Base-by-base conservation (phyloP, 768 basidiomycete genomes). In the Russula olivacea region DNA sequence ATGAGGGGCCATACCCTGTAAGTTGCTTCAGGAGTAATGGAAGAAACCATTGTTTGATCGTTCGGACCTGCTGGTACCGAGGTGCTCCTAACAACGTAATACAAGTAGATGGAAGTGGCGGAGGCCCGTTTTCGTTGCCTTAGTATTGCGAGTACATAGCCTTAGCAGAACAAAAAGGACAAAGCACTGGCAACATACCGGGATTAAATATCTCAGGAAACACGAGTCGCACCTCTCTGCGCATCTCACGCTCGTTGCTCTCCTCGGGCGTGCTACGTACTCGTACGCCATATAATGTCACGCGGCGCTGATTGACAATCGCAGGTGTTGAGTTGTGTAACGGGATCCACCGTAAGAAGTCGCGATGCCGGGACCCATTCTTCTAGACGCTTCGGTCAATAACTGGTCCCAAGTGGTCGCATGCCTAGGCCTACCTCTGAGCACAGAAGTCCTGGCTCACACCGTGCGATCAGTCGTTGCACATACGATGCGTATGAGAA, bases 401-500 rank as follows among this genome's bases (percentile, higher is more conserved):
- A 41, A 4, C 43, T 15, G 17, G 3, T 17, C 21, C 28, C 54
- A 21, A 25, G 25, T 14, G 7, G 15, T 53, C 23, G 15, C 23
- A 41, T 30, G 32, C n/a, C 60, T 51, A 12, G 17, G 32, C 79
- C 38, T 68, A 87, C 87, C 73, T 85, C 81, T 17, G 73, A 72
- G 65, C 71, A 78, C 4, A 80, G 79, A 40, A 91, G 72, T 9
- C 85, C 87, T 0, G 73, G 68, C 71, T 92, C 91, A 10, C 88
- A 86, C 19, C 91, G 81, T 4, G 89, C 89, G 59, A 93, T 83
- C n/a, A 93, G 77, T 47, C 89, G 82, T 69, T 91, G 88, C 43
- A 92, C 81, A 69, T 92, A 93, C 47, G 78, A 79, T 15, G 83
- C 77, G 68, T 89, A 92, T 9, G 86, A 87, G 71, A 92, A 92